These are phyloP conservation scores for Ambrosia hybrid DNA, from an alignment of 140 eudicot species.

Conservation along the genomic window DNA sequence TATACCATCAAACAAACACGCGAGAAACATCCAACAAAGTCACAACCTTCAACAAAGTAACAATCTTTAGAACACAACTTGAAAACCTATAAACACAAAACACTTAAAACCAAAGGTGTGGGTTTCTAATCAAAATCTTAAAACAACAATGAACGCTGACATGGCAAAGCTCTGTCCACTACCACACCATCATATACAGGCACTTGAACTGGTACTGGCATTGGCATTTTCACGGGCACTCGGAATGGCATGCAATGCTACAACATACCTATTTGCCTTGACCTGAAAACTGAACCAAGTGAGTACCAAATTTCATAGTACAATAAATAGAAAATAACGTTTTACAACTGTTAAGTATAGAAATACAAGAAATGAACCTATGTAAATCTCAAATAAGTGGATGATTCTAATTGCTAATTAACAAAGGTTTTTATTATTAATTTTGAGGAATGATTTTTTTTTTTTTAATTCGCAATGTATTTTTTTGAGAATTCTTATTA, in stretches of 20 bases:
- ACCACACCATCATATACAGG: background rate
- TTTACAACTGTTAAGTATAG: background rate
- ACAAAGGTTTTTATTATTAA: too few relatives aligned
- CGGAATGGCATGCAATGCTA: background rate
- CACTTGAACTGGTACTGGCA: constrained; percentile 11
- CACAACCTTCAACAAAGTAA: constrained; percentile 19
- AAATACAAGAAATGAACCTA: too few relatives aligned
- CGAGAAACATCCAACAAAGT: constrained; percentile 2
- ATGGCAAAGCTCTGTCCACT: constrained; percentile 12
- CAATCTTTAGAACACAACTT: background rate
- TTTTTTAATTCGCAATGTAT: too few relatives aligned
- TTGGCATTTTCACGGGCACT: background rate
- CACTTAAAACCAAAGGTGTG: background rate
- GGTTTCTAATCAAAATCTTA: background rate
- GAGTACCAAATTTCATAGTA: background rate
- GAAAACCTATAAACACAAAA: background rate
- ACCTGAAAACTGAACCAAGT: constrained; percentile 3
- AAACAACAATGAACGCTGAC: background rate
- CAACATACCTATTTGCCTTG: constrained; percentile 1
- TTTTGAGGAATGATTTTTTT: too few relatives aligned
- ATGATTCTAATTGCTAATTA: too few relatives aligned
- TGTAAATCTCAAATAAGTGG: too few relatives aligned
- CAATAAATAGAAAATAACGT: background rate
- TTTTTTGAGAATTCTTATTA: too few relatives aligned
- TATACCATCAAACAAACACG: background rate